Conservation (phyloP, 1,284 basidiomycete species). For the Cronartium ribicola region DNA sequence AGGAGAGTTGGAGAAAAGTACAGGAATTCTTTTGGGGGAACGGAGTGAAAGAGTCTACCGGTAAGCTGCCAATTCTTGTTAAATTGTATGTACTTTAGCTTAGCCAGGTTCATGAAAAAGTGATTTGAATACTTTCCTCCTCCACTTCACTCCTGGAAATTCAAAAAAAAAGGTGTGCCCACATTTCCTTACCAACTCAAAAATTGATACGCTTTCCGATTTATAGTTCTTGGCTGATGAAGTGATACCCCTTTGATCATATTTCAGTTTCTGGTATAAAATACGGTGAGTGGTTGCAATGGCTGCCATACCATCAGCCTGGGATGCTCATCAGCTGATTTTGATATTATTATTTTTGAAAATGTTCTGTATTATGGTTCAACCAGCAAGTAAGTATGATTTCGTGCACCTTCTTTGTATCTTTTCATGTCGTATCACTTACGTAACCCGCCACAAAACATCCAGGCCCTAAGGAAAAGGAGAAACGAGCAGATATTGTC, state of each 20-base stretch:
- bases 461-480: neutral
- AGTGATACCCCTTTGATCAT: neutral
- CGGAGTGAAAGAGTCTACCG: constrained; percentile 2
- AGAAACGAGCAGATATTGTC: neutral
- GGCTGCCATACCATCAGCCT: neutral
- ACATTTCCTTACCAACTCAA: neutral
- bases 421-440: neutral
- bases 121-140: neutral
- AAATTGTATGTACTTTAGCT: neutral
- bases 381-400: neutral
- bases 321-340: neutral
- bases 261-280: neutral
- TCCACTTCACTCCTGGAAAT: neutral
- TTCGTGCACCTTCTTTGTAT: neutral
- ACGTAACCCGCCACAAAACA: neutral
- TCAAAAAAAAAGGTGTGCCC: neutral
- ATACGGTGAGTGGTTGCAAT: neutral
- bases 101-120: neutral
- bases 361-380: neutral
- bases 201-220: neutral
- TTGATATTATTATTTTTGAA: neutral
- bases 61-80: neutral
- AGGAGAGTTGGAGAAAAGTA: neutral
- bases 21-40: constrained; percentile 1
- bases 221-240: neutral